A percentile compares a stretch with the other conserved stretches of the same genome.
Evolutionary conservation across 768 basidiomycete species (phyloP).

Genomic region (Pleurotus pulmonarius): DNA sequence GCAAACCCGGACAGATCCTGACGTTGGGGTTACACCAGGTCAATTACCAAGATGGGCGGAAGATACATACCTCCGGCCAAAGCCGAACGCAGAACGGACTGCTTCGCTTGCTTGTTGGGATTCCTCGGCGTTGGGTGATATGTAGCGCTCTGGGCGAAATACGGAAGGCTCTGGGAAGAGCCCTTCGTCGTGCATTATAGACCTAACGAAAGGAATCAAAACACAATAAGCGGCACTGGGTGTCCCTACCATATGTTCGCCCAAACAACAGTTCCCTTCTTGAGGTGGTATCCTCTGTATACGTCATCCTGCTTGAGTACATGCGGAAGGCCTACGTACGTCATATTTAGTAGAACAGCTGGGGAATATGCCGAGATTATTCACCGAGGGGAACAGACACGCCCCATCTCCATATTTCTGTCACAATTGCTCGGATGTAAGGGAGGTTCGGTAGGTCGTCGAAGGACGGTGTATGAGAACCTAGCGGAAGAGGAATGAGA

Average conservation of each 20-base stretch:
- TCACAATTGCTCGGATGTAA: constrained; percentile 6
- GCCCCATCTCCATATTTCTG: constrained; percentile 3
- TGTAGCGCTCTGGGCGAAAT: constrained; percentile 26
- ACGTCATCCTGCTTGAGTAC: not conserved
- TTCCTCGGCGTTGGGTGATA: not conserved
- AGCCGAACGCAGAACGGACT: constrained; percentile 15
- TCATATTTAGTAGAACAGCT: not conserved
- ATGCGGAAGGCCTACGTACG: not conserved
- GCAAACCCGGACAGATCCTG: constrained; percentile 15
- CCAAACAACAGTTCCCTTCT: constrained; percentile 13
- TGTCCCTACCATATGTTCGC: constrained; percentile 13
- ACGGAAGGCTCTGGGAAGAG: constrained; percentile 21
- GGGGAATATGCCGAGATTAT: not conserved
- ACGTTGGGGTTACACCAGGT: not conserved
- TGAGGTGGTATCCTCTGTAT: constrained; percentile 17
- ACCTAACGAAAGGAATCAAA: constrained; percentile 4
- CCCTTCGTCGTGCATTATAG: constrained; percentile 21
- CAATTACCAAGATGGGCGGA: not conserved
- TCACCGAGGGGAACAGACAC: constrained; percentile 2
- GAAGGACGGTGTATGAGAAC: not conserved
- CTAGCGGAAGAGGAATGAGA: not conserved
- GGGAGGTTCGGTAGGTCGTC: not conserved
- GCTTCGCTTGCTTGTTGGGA: constrained; percentile 9
- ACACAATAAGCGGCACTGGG: not conserved
- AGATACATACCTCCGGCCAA: constrained; percentile 15